Percentiles rank a stretch among this genome's conserved stretches.
Conservation (phyloP, 257 asterid genomes). For the Scutellaria galericulata region DNA sequence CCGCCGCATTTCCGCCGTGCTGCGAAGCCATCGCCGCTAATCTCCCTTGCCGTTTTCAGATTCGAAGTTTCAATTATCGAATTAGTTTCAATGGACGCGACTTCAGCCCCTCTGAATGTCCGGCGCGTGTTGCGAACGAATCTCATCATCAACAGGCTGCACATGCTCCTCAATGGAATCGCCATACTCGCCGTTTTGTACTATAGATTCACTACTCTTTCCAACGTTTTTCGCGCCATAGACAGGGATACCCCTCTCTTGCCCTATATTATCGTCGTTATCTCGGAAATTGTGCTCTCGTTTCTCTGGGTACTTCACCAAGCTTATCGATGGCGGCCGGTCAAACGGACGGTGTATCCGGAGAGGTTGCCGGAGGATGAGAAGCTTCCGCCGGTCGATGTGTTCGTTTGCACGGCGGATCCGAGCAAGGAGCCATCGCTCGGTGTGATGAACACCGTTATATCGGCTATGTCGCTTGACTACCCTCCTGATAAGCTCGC, state of each 20-base stretch:
- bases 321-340: conserved; percentile 45
- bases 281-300: conserved; percentile 47
- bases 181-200: conserved; percentile 50
- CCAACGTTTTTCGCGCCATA: background rate
- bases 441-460: conserved; percentile 60
- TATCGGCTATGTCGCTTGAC: conserved; percentile 58
- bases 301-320: conserved; percentile 46
- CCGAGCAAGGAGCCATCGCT: conserved; percentile 58
- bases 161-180: conserved; percentile 41
- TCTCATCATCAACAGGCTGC: conserved; percentile 45
- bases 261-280: conserved; percentile 39
- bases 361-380: conserved; percentile 48
- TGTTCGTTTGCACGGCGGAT: conserved; percentile 61
- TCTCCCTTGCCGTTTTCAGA: background rate
- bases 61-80: background rate
- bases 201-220: conserved; percentile 46
- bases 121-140: conserved; percentile 36
- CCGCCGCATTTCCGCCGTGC: no score
- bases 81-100: conserved; percentile 13
- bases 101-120: conserved; percentile 37
- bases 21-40: no score
- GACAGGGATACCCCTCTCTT: conserved; percentile 27
- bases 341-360: conserved; percentile 37
- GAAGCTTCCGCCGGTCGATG: conserved; percentile 50
- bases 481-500: conserved; percentile 57